These are phyloP conservation scores for Solanum hybrid DNA, from an alignment of 305 asterid species.

Conservation along the genomic window DNA sequence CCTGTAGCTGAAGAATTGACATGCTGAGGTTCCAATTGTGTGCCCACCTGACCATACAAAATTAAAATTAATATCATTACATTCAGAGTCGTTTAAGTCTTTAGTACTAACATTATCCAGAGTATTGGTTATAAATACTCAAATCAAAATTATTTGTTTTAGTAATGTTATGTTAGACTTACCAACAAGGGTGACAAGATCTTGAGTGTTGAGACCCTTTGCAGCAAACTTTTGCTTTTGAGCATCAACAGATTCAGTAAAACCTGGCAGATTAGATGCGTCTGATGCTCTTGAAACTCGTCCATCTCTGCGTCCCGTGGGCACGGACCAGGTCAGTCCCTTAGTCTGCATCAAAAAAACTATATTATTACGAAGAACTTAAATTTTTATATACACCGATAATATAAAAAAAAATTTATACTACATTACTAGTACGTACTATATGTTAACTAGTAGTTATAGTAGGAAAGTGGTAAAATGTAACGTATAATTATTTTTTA, in stretches of 20 bases:
- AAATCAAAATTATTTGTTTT: no score
- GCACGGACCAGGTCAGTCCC: slow-evolving; percentile 57
- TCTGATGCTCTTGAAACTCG: slow-evolving; percentile 48
- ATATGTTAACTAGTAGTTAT: not conserved
- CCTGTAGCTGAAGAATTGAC: slow-evolving; percentile 15
- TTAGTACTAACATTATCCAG: not conserved
- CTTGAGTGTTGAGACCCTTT: slow-evolving; percentile 44
- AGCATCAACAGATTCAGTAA: slow-evolving; percentile 38
- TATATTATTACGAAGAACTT: not conserved
- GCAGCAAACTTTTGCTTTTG: slow-evolving; percentile 41
- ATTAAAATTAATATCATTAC: not conserved
- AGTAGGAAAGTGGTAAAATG: not conserved
- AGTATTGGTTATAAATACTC: not conserved
- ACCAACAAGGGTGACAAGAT: slow-evolving; percentile 65
- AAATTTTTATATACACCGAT: not conserved
- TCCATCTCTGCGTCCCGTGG: slow-evolving; percentile 58
- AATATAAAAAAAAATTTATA: not conserved
- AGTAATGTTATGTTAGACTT: not conserved
- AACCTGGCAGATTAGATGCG: slow-evolving; percentile 40
- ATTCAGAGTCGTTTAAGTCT: not conserved
- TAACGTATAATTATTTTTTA: not conserved
- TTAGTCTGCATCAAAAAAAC: slow-evolving; percentile 27
- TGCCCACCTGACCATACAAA: slow-evolving; percentile 21
- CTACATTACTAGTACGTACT: not conserved
- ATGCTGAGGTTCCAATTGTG: slow-evolving; percentile 30